Evolutionary conservation across 129 eudicot species (phyloP), one percentile per base, ranked within the genome.

Genomic region (Heracleum sosnowskyi): DNA sequence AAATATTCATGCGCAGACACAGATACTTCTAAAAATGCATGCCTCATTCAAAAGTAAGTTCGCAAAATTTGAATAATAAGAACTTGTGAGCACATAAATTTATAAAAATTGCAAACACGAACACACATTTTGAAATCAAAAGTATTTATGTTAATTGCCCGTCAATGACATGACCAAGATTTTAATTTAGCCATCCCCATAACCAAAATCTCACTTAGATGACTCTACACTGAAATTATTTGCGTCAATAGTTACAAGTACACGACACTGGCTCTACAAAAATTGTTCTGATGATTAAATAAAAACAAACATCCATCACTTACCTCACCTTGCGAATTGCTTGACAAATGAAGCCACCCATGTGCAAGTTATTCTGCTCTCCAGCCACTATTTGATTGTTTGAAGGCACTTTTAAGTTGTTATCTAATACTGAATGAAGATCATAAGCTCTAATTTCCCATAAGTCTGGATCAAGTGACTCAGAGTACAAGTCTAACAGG

Each of bases 401-500:
- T 55, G 89, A 79, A 79, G 91, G 76, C 81, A 77, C 83, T 78
- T 79, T 85, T 46, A 51, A 41, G 49, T 82, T 86, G 28, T 81
- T 78, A 76, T 81, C 86, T 40, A 57, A 15, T 47, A 57, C 86
- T 36, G 70, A 53, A 24, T 73, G 60, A 68, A 66, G 29, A 79
- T 80, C 81, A 80, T 85, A 83, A 75, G 74, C 63, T 76, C 83
- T 78, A 71, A 85, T 76, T 37, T 82, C 81, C 57, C 44, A 77
- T 66, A 80, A 69, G 75, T 86, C 86, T 70, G 97, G 96, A 84
- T 91, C 89, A 68, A 91, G 87, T 20, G 86, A 84, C 85, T 95
- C 96, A 45, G 84, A 77, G 81, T 88, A 90, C 77, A 91, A 80
- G 78, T 95, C 96, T 42, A 95, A 83, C 76, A 95, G 83, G 73